Conservation (phyloP, 1,139 yeast genomes). For the Cylindricascospora bacillispora region DNA sequence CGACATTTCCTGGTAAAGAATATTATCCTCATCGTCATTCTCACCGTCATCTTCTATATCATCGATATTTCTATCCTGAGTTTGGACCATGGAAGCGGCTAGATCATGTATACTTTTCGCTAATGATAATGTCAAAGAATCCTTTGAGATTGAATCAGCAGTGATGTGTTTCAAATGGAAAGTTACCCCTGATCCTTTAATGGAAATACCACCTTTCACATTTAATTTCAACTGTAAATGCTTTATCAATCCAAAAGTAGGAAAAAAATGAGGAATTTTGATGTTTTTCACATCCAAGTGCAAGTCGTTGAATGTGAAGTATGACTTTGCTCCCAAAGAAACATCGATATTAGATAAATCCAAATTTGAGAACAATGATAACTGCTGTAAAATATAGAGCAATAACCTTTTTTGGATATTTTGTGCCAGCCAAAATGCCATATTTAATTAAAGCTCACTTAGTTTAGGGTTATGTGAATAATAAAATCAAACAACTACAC, state of each 20-base stretch:
- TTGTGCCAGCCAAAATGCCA: constrained; percentile 75
- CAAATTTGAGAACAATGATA: constrained; percentile 71
- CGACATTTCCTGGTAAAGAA: constrained; percentile 9
- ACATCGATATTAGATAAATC: constrained; percentile 75
- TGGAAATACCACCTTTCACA: constrained; percentile 53
- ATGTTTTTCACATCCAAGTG: constrained; percentile 63
- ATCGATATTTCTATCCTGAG: constrained; percentile 10
- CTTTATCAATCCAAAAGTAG: constrained; percentile 52
- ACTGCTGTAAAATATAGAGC: constrained; percentile 66
- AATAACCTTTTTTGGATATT: constrained; percentile 71
- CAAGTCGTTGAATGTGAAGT: constrained; percentile 48
- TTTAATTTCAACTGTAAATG: constrained; percentile 39
- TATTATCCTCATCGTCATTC: constrained; percentile 9
- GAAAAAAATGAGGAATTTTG: constrained; percentile 51
- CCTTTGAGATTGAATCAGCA: too few species aligned
- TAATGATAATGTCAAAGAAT: constrained; percentile 32
- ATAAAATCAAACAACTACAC: too few species aligned
- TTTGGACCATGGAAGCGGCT: constrained; percentile 46
- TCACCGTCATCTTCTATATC: constrained; percentile 9
- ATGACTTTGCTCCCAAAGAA: constrained; percentile 46
- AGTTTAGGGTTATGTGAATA: too few species aligned
- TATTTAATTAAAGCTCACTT: constrained; percentile 16
- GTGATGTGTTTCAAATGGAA: too few species aligned
- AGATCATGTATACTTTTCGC: constrained; percentile 57
- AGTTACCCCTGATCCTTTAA: too few species aligned